Base-by-base conservation (phyloP, 805 yeast species). In the Pichia exigua region DNA sequence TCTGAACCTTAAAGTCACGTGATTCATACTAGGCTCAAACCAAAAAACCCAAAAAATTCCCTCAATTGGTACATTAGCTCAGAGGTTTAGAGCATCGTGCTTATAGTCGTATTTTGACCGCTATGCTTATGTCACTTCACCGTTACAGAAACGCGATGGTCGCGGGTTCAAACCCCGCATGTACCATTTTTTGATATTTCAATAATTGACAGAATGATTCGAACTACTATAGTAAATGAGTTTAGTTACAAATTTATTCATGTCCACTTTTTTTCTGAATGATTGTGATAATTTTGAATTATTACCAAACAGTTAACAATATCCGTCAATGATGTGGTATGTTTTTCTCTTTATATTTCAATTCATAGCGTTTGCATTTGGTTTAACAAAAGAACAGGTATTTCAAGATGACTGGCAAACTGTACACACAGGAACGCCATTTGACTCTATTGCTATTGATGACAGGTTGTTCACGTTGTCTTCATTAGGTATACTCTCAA, bases 31-130 rank as follows among this genome's bases (percentile, higher is more conserved):
- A 11, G 3, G 2, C 2, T 20, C 9, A 40, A 6, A 4, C 2
- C 17, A 15, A 35, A 17, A n/a, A 35, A 3, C 4, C 7, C 20
- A 1, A n/a, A 35, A 35, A 35, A 7, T 35, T 35, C 8, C 6
- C 39, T n/a, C 21, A 42, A 21, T 28, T 41, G 52, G 81, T 78
- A 81, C 79, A 75, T 81, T 79, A 79, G 84, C 85, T 79, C 85
- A 79, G 84, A 77, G 83, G 85, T 79, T 77, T 77, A 66, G 85
- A 79, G 85, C 84, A 77, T 79, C 84, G 85, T 79, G 84, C 85
- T 79, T 79, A 79, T 79, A 79, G 82, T 73, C 76, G 77, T 72
- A 58, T 60, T 56, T 60, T 68, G 69, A 70, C 30, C 76, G 74
- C 75, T 77, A 74, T 77, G 70, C 70, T 64, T 66, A 76, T 70